Evolutionary conservation across 1,284 basidiomycete genomes (phyloP).

Genomic region (Kalmanozyma brasiliensis): DNA sequence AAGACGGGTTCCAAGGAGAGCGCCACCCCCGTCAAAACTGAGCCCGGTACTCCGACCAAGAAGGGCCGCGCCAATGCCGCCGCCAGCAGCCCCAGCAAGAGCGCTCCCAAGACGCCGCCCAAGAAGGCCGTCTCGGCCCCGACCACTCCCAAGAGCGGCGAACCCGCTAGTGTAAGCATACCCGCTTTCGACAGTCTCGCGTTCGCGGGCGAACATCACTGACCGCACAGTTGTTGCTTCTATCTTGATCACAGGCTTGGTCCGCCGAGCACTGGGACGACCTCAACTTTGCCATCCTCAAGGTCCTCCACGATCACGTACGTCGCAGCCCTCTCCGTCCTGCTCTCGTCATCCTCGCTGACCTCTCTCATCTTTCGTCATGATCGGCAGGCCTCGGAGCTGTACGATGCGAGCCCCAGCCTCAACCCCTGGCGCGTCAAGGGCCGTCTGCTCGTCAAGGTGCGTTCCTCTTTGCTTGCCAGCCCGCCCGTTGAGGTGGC

Average conservation of each 20-base stretch:
- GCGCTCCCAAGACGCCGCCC: constrained; percentile 15
- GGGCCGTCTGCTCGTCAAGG: constrained; percentile 34
- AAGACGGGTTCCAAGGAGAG: neutral
- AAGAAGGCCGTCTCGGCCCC: constrained; percentile 16
- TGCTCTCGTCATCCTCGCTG: neutral
- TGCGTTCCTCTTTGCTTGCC: constrained; percentile 9
- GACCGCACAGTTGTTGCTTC: too few relatives aligned
- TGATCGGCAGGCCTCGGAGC: constrained; percentile 15
- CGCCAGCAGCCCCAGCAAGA: constrained; percentile 16
- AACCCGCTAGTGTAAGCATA: constrained; percentile 18
- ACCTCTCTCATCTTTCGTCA: too few relatives aligned
- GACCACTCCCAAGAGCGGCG: constrained; percentile 9
- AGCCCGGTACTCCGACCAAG: constrained; percentile 27
- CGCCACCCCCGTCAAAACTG: neutral
- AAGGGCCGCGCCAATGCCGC: neutral
- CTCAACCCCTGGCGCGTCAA: constrained; percentile 34
- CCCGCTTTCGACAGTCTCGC: too few relatives aligned
- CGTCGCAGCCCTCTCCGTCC: constrained; percentile 1
- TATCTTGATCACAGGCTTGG: constrained; percentile 36
- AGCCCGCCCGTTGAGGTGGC: too few relatives aligned
- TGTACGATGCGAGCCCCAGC: constrained; percentile 35
- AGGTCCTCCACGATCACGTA: constrained; percentile 32
- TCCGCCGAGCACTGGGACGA: constrained; percentile 19
- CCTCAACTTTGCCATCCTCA: constrained; percentile 48
- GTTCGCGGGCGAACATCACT: too few relatives aligned